Conservation (phyloP, 208 protist genomes). For the Crithidia sp. region DNA sequence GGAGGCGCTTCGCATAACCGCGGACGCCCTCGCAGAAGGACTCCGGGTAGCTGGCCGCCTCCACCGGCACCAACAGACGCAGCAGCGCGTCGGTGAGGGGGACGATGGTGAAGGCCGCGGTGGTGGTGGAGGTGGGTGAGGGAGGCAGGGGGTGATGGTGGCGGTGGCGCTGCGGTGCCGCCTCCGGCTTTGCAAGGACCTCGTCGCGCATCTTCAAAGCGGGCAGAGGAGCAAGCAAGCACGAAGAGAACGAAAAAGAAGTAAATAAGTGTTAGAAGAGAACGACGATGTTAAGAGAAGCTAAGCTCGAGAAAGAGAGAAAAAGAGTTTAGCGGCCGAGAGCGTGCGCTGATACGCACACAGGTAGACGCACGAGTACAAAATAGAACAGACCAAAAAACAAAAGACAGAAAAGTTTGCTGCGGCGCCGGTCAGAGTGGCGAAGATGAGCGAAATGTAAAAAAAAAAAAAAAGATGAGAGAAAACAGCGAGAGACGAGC, state of each 20-base stretch:
- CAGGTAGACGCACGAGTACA: too few species aligned
- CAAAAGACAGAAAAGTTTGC: background rate
- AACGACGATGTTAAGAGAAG: too few species aligned
- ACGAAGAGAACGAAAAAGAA: too few species aligned
- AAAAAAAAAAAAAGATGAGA: background rate
- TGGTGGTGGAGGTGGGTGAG: slow-evolving; percentile 1
- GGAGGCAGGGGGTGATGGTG: background rate
- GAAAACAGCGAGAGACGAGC: background rate
- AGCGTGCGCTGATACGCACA: too few species aligned
- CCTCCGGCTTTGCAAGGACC: background rate
- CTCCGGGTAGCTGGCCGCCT: slow-evolving; percentile 30
- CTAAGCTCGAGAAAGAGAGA: too few species aligned
- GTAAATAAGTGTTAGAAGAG: too few species aligned
- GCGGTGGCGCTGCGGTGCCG: background rate
- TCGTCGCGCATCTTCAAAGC: too few species aligned
- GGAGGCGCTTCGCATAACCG: slow-evolving; percentile 28
- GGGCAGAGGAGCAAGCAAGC: too few species aligned
- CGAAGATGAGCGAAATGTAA: background rate
- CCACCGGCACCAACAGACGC: slow-evolving; percentile 17
- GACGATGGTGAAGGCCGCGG: slow-evolving; percentile 22
- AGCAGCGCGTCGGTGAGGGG: slow-evolving; percentile 21
- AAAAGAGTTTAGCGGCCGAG: too few species aligned
- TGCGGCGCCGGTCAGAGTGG: background rate
- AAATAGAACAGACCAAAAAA: background rate
- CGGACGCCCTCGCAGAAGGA: slow-evolving; percentile 23